These are phyloP conservation scores for Aureobasidium sp. DNA, from an alignment of 2,329 filamentous ascomycete species.

Conservation along the genomic window DNA sequence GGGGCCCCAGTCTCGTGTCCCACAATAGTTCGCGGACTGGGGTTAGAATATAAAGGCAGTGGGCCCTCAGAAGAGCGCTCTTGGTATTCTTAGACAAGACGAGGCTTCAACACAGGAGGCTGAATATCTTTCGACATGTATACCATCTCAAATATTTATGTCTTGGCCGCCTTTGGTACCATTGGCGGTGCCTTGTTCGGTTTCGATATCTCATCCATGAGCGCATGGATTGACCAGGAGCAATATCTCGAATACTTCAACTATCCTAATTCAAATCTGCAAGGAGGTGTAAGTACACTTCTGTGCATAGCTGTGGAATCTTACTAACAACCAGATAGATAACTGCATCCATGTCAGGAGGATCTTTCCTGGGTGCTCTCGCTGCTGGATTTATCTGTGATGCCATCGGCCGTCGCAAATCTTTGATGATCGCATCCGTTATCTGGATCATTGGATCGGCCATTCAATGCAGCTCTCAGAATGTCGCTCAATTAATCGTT, in stretches of 20 bases:
- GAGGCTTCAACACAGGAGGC: constrained; percentile 2
- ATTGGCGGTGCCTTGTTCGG: constrained; percentile 65
- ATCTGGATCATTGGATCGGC: constrained; percentile 42
- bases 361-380: constrained; percentile 42
- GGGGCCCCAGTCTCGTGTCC: constrained; percentile 7
- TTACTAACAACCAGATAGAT: constrained; percentile 25
- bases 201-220: constrained; percentile 53
- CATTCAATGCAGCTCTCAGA: constrained; percentile 32
- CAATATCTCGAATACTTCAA: constrained; percentile 40
- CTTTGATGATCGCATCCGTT: constrained; percentile 38
- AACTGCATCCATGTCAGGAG: constrained; percentile 44
- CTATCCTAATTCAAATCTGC: constrained; percentile 26
- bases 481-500: constrained; percentile 41
- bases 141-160: constrained; percentile 15
- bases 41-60: constrained; percentile 11
- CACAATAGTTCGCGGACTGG: background rate
- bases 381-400: constrained; percentile 42
- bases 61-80: background rate
- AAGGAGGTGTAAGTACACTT: constrained; percentile 26
- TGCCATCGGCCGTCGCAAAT: constrained; percentile 36
- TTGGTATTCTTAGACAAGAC: background rate
- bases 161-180: constrained; percentile 48
- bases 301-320: background rate
- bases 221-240: constrained; percentile 43
- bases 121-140: constrained; percentile 9